phyloP scores from a whole-genome alignment of 345 rosid genomes.

The Eucalyptus pauciflora region DNA sequence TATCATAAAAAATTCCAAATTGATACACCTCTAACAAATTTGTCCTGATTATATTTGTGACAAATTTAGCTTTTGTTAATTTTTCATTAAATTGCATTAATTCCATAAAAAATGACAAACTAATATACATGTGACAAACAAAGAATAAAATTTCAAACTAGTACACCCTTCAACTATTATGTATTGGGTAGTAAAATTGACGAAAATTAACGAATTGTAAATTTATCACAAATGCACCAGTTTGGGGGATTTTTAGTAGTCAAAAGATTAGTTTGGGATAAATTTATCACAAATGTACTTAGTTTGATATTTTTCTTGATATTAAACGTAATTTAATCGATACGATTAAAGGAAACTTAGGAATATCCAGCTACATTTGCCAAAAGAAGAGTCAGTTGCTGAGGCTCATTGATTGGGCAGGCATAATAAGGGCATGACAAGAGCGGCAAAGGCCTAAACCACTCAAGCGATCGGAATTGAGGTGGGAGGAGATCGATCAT shows the following conservation, averaged over 20 bases:
- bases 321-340: neutral
- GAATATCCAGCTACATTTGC: neutral
- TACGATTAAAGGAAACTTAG: neutral
- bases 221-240: too few relatives aligned
- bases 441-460: neutral
- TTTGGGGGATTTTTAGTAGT: fast-evolving
- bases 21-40: too few relatives aligned
- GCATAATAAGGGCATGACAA: neutral
- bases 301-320: too few relatives aligned
- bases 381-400: fast-evolving
- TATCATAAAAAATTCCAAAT: fast-evolving
- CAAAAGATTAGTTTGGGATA: fast-evolving
- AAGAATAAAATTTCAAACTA: too few relatives aligned
- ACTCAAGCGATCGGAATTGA: fast-evolving
- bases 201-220: fast-evolving
- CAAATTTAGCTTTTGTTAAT: too few relatives aligned
- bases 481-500: neutral
- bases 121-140: fast-evolving
- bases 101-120: fast-evolving
- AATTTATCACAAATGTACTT: fast-evolving
- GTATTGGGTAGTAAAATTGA: too few relatives aligned
- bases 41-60: fast-evolving
- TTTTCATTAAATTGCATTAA: too few relatives aligned
- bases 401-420: fast-evolving
- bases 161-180: too few relatives aligned